Conservation (phyloP, 805 yeast species). For the Candida endomychidarum region DNA sequence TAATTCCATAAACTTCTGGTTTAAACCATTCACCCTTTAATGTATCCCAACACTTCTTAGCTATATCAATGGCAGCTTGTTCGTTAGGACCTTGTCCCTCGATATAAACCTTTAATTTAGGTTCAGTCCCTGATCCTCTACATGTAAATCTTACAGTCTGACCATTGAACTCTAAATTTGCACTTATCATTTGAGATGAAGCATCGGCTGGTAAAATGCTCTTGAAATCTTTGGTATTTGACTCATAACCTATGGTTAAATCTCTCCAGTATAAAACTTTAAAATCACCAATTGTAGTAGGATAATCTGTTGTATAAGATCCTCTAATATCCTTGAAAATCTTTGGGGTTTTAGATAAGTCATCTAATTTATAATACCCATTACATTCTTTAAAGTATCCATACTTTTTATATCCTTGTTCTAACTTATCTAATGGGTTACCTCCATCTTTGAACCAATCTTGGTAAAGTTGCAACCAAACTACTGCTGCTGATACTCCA, state of each 20-base stretch:
- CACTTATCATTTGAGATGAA: slow-evolving; percentile 85
- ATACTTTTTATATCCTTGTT: slow-evolving; percentile 57
- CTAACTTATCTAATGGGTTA: slow-evolving; percentile 51
- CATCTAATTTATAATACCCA: slow-evolving; percentile 75
- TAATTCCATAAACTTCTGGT: slow-evolving; percentile 11
- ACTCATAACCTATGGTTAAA: slow-evolving; percentile 78
- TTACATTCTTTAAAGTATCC: slow-evolving; percentile 86
- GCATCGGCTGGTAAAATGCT: slow-evolving; percentile 74
- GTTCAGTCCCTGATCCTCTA: slow-evolving; percentile 96
- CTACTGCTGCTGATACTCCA: slow-evolving; percentile 77
- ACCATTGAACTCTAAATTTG: slow-evolving; percentile 29
- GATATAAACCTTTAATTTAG: slow-evolving; percentile 86
- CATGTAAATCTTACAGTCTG: slow-evolving; percentile 69
- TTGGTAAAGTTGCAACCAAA: slow-evolving; percentile 70
- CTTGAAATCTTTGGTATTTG: slow-evolving; percentile 52
- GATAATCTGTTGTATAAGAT: slow-evolving; percentile 31
- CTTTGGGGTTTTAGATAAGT: slow-evolving; percentile 47
- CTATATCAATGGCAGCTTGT: slow-evolving; percentile 47
- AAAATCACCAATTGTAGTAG: slow-evolving; percentile 56
- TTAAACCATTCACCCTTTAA: slow-evolving; percentile 27
- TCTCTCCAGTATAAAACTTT: slow-evolving; percentile 73
- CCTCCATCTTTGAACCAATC: slow-evolving; percentile 44
- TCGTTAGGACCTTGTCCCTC: slow-evolving; percentile 64
- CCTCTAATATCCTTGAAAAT: slow-evolving; percentile 58
- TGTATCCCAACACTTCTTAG: slow-evolving; percentile 65